These are phyloP conservation scores for Coemansia sp. DNA, from an alignment of 371 early-diverging fungal species.

Conservation along the genomic window DNA sequence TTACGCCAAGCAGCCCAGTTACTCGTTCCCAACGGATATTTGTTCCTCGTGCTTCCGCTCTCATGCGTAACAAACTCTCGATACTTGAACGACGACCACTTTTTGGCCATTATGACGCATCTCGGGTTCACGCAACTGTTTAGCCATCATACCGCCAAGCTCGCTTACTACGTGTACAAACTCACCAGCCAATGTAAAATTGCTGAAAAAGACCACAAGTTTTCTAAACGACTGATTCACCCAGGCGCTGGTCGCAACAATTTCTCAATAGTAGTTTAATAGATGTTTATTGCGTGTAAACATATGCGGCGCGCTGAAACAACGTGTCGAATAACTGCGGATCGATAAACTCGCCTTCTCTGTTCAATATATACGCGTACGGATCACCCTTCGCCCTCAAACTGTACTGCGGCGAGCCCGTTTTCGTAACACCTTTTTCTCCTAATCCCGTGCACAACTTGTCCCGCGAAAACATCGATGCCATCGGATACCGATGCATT, in stretches of 20 bases:
- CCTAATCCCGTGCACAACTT: slow-evolving; percentile 32
- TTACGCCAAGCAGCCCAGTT: slow-evolving; percentile 21
- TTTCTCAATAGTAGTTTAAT: slow-evolving; percentile 59
- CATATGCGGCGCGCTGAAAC: slow-evolving; percentile 23
- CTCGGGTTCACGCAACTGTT: slow-evolving; percentile 63
- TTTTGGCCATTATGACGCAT: slow-evolving; percentile 60
- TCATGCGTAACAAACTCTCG: slow-evolving; percentile 83
- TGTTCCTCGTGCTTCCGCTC: slow-evolving; percentile 78
- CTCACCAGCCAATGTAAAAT: slow-evolving; percentile 14
- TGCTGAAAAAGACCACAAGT: background rate
- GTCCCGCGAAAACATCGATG: slow-evolving; percentile 26
- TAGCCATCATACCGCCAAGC: slow-evolving; percentile 65
- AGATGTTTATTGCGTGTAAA: background rate
- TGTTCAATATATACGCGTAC: slow-evolving; percentile 37
- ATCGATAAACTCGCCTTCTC: slow-evolving; percentile 25
- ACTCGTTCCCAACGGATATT: slow-evolving; percentile 53
- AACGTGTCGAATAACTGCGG: slow-evolving; percentile 25
- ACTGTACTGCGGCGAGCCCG: slow-evolving; percentile 31
- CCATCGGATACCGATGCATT: slow-evolving; percentile 10
- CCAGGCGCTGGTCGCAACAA: slow-evolving; percentile 66
- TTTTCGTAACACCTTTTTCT: slow-evolving; percentile 17
- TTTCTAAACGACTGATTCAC: slow-evolving; percentile 58
- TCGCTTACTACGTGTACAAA: slow-evolving; percentile 74
- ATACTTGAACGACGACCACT: slow-evolving; percentile 73
- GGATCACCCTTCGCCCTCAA: slow-evolving; percentile 12